Conservation (phyloP, 495 filamentous ascomycete genomes). For the Penicillium pulvis region DNA sequence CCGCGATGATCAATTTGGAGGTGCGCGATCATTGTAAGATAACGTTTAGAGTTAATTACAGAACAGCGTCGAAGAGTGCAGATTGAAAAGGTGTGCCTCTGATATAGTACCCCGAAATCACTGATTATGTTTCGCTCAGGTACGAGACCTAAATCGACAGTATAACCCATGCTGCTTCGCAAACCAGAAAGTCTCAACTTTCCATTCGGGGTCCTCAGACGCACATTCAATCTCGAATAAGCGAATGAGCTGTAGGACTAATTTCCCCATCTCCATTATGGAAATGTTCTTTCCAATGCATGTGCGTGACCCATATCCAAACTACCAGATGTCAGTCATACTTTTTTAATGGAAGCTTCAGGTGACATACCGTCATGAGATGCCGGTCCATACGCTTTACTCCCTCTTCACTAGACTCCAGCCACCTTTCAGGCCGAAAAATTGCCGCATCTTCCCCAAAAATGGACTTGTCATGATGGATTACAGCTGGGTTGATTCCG, state of each 20-base stretch:
- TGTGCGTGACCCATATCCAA: conserved; percentile 19
- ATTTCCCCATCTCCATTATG: conserved; percentile 19
- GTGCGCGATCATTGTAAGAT: background rate
- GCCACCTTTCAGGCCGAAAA: conserved; percentile 56
- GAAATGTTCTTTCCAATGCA: conserved; percentile 27
- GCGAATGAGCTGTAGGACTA: conserved; percentile 14
- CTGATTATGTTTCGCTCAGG: background rate
- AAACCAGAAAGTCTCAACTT: conserved; percentile 21
- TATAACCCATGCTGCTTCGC: conserved; percentile 21
- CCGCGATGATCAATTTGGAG: background rate
- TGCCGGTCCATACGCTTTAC: conserved; percentile 16
- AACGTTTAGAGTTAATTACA: background rate
- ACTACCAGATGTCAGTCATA: conserved; percentile 9
- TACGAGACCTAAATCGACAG: conserved; percentile 11
- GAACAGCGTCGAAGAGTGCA: background rate
- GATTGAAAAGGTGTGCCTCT: no score
- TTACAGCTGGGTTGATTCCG: conserved; percentile 27
- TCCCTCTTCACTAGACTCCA: conserved; percentile 38
- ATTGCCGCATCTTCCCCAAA: conserved; percentile 52
- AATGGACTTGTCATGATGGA: conserved; percentile 36
- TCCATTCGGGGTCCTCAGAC: conserved; percentile 17
- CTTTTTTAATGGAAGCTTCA: background rate
- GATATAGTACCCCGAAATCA: no score
- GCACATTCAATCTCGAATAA: conserved; percentile 19
- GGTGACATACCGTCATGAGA: conserved; percentile 14